Evolutionary conservation across 208 protist species (phyloP).

Genomic region (Blechomonas ayalai): DNA sequence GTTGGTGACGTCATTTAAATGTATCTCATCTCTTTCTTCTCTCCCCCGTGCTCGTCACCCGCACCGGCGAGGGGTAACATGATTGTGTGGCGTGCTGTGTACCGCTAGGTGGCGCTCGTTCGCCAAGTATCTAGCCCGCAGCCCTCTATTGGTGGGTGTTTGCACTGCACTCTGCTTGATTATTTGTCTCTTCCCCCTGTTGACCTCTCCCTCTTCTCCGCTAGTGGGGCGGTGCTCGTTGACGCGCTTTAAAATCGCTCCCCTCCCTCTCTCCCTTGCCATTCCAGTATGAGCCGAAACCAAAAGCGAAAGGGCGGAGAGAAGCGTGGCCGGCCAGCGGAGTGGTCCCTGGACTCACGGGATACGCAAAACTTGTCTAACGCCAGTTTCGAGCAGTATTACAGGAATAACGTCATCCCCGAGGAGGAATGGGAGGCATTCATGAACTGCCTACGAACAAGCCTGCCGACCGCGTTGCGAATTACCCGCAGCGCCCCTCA

Average conservation of each 20-base stretch:
- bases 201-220: too few species aligned
- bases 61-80: too few species aligned
- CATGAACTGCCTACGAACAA: conserved; percentile 45
- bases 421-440: conserved; percentile 55
- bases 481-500: conserved; percentile 31
- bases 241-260: conserved; percentile 32
- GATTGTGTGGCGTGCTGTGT: too few species aligned
- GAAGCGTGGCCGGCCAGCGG: conserved; percentile 49
- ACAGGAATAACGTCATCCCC: conserved; percentile 55
- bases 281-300: conserved; percentile 55
- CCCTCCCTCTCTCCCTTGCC: conserved; percentile 29
- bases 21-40: too few species aligned
- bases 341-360: conserved; percentile 60
- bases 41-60: too few species aligned
- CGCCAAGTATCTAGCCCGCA: too few species aligned
- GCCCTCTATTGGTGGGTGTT: too few species aligned
- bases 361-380: conserved; percentile 52
- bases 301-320: conserved; percentile 55
- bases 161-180: too few species aligned
- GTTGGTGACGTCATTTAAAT: too few species aligned
- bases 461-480: conserved; percentile 69
- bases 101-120: too few species aligned
- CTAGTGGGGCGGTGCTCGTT: too few species aligned
- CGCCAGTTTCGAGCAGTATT: conserved; percentile 57
- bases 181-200: too few species aligned